Conservation (phyloP, 306 rosid genomes). For the Quercus dentata region DNA sequence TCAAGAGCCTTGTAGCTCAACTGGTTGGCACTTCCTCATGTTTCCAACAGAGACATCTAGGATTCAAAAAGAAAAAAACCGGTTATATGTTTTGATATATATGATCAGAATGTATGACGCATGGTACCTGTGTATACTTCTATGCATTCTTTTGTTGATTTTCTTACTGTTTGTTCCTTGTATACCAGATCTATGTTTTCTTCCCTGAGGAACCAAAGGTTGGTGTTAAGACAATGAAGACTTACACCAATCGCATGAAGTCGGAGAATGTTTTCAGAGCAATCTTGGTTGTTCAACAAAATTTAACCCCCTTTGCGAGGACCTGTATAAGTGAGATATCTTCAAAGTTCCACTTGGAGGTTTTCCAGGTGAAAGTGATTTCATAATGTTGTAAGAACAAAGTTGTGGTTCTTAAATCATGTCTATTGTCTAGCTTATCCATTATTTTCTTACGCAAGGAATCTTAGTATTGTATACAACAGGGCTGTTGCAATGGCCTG, state of each 20-base stretch:
- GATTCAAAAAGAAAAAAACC: too few species aligned
- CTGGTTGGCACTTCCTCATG: too few species aligned
- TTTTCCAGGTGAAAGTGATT: slow-evolving; percentile 61
- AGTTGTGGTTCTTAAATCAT: background rate
- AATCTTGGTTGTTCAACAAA: slow-evolving; percentile 56
- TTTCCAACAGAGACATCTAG: too few species aligned
- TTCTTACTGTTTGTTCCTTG: slow-evolving; percentile 12
- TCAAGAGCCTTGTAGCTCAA: too few species aligned
- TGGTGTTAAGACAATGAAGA: slow-evolving; percentile 51
- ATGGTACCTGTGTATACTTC: background rate
- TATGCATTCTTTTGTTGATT: background rate
- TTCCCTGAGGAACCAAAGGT: slow-evolving; percentile 70
- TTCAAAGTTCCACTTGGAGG: slow-evolving; percentile 58
- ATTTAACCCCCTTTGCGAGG: slow-evolving; percentile 51
- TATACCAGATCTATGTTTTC: slow-evolving; percentile 61
- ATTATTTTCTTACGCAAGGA: background rate
- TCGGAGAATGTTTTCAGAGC: slow-evolving; percentile 63
- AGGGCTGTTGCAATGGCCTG: background rate
- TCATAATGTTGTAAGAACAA: background rate
- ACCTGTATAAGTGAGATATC: slow-evolving; percentile 40
- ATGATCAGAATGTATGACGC: background rate
- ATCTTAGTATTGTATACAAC: background rate
- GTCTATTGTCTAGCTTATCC: background rate
- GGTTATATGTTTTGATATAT: background rate
- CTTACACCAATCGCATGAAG: slow-evolving; percentile 61